Conservation (phyloP, 2,329 filamentous ascomycete species). For the Colletotrichum graminicola region DNA sequence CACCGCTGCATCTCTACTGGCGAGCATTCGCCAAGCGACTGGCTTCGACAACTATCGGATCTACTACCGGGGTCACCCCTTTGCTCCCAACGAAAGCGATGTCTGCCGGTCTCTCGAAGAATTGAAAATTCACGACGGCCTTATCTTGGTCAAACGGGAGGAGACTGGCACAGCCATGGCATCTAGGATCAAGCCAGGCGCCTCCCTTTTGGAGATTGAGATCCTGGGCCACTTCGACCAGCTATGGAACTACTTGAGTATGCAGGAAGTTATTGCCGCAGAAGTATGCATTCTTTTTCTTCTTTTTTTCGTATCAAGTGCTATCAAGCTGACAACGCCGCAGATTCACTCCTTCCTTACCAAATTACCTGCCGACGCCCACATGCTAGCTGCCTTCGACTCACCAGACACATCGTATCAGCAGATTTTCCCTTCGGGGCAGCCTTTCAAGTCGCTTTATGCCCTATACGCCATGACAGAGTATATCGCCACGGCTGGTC, state of each 20-base stretch:
- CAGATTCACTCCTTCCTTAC: constrained; percentile 79
- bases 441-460: constrained; percentile 81
- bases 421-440: constrained; percentile 75
- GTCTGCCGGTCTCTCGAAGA: constrained; percentile 74
- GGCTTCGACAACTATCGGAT: constrained; percentile 82
- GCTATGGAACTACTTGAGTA: constrained; percentile 82
- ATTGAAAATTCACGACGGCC: constrained; percentile 72
- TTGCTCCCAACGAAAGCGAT: constrained; percentile 71
- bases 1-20: constrained; percentile 76
- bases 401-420: constrained; percentile 64
- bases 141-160: constrained; percentile 75
- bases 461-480: constrained; percentile 75
- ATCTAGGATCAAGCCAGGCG: constrained; percentile 62
- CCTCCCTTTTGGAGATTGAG: constrained; percentile 78
- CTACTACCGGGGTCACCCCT: constrained; percentile 76
- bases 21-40: constrained; percentile 75
- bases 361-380: constrained; percentile 76
- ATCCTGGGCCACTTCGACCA: constrained; percentile 86
- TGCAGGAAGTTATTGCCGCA: constrained; percentile 76
- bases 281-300: constrained; percentile 63
- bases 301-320: background rate
- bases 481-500: constrained; percentile 63
- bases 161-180: constrained; percentile 59
- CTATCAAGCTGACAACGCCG: constrained; percentile 41
- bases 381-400: constrained; percentile 70